phyloP scores from a whole-genome alignment of 345 rosid species.

The Orychophragmus violaceus region DNA sequence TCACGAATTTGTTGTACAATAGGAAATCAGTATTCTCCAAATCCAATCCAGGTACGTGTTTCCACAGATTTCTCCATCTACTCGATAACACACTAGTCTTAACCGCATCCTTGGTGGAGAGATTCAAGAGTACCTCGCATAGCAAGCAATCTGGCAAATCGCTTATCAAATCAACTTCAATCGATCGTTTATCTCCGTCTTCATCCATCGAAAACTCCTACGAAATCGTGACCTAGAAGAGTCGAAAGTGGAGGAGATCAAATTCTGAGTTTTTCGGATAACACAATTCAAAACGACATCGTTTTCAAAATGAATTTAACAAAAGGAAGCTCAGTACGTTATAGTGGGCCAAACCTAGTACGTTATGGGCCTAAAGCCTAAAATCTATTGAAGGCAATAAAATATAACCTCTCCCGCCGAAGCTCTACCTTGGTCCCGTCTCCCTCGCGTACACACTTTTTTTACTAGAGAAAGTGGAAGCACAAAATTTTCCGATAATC shows the following conservation, averaged over 20 bases:
- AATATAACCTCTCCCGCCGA: slow-evolving; percentile 18
- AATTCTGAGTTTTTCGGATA: too few relatives aligned
- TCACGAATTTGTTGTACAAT: neutral
- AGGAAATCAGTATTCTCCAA: neutral
- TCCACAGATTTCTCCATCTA: slow-evolving; percentile 14
- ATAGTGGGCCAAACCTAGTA: too few relatives aligned
- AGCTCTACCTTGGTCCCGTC: slow-evolving; percentile 1
- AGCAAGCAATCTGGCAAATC: slow-evolving; percentile 1
- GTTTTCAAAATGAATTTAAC: too few relatives aligned
- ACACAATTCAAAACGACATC: neutral
- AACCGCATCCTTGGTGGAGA: slow-evolving; percentile 2
- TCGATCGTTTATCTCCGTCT: neutral
- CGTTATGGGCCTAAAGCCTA: neutral
- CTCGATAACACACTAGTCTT: slow-evolving; percentile 1
- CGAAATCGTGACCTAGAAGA: too few relatives aligned
- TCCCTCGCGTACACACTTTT: neutral
- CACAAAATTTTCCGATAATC: neutral
- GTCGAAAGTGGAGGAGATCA: too few relatives aligned
- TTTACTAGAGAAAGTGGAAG: neutral
- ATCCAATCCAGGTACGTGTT: neutral
- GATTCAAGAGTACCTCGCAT: neutral
- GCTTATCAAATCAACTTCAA: slow-evolving; percentile 5
- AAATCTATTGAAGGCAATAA: neutral
- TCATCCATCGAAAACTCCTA: too few relatives aligned
- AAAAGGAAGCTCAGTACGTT: too few relatives aligned